Evolutionary conservation across 805 yeast genomes (phyloP).

Genomic region (Cyberlindnera veronae): DNA sequence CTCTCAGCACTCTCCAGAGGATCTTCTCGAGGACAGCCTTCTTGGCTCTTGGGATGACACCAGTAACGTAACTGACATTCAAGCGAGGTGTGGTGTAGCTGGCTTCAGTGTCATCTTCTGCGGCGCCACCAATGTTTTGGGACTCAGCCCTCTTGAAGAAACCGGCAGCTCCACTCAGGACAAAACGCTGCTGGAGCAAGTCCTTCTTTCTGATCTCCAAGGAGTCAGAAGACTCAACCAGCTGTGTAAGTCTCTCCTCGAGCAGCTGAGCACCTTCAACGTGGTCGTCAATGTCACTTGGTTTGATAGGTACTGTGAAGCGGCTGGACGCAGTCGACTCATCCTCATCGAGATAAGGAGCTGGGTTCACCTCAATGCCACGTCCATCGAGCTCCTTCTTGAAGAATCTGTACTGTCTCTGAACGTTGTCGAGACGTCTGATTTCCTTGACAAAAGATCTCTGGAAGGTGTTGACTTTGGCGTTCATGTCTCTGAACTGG

Average conservation of each 20-base stretch:
- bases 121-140: constrained; percentile 5
- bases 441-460: constrained; percentile 88
- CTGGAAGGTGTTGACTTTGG: constrained; percentile 80
- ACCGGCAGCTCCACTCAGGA: constrained; percentile 45
- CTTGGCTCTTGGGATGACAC: constrained; percentile 75
- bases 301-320: constrained; percentile 28
- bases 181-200: constrained; percentile 58
- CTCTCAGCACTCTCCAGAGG: constrained; percentile 90
- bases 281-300: constrained; percentile 52
- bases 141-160: constrained; percentile 36
- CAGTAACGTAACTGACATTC: constrained; percentile 56
- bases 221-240: constrained; percentile 66
- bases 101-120: constrained; percentile 18
- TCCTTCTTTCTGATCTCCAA: constrained; percentile 58
- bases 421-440: constrained; percentile 76
- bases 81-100: constrained; percentile 29
- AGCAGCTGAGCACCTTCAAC: constrained; percentile 62
- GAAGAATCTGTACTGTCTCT: constrained; percentile 72
- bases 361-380: constrained; percentile 35
- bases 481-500: constrained; percentile 89
- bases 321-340: constrained; percentile 24
- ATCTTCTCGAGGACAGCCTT: constrained; percentile 73
- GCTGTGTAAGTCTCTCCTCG: constrained; percentile 72
- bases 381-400: constrained; percentile 48
- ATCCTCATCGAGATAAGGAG: constrained; percentile 27